Base-by-base conservation (phyloP, 106 monocot genomes). In the Acanthochlamys bracteata region DNA sequence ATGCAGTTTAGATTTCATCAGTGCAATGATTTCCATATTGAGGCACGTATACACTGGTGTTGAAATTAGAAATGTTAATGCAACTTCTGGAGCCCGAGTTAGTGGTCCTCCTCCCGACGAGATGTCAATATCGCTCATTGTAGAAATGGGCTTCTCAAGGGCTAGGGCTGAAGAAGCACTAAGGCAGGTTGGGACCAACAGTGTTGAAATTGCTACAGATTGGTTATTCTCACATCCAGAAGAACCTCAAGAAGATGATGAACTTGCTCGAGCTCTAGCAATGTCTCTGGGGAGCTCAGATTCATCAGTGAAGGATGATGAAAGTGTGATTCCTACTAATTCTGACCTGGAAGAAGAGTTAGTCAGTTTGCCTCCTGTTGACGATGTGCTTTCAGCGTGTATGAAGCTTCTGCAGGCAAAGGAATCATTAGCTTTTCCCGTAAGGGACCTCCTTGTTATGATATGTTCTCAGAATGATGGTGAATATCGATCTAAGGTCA, bases 141-240 rank as follows among this genome's bases (percentile, higher is more conserved):
- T 88, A 17, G 98, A 99, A 49, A 99, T 99, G 98, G 98, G 98
- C 0, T 99, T 99, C 74, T 74, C 98, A 52, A 75, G 92, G 20
- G 71, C 88, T 25, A 80, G 98, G 69, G 98, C 98, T 16, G 98
- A 99, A 72, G 98, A 99, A 62, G 98, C 98, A 55, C 60, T 99
- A n/a, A 80, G 92, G 60, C 98, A 99, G 56, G 92, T 88, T 27
- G 85, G 92, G 64, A 73, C 81, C 24, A 99, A 99, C 55, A 99
- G 92, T 84, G 98, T 99, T 57, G 98, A 89, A 73, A 73, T 86
- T 41, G 98, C 98, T 52, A 89, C 86, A 42, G 98, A 99, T 71
- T 99, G 98, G 98, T 73, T 99, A 42, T 92, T 92, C 52, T 83
- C 89, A 57, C 92, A 99, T 71, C 98, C 92, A 41, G 98, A 99